Evolutionary conservation across 805 yeast genomes (phyloP), one percentile per base, ranked within the genome.

Genomic region (Pichia deserticola): DNA sequence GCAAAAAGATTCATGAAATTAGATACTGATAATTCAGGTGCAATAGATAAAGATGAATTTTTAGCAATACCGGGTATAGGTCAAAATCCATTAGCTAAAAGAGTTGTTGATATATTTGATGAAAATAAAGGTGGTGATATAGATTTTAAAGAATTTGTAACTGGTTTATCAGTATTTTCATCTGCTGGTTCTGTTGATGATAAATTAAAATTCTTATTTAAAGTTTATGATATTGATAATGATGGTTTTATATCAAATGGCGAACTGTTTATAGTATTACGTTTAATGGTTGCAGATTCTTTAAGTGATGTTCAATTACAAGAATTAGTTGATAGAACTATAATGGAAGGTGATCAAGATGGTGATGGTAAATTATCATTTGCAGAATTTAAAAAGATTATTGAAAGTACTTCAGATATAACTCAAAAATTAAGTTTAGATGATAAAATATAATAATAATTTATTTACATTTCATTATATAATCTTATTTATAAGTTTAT

Each of bases 201-300:
- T 57, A 92, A 89, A 66, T 74, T 92, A 51, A 74, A 74, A 61
- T 93, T 95, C 71, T 93, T 97, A 10, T 93, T 93, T 69, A 86
- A 83, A 60, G 89, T 93, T 20, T 93, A 93, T 63, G 99, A 93
- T 63, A 89, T 93, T 54, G 99, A 93, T 67, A 76, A 89, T 49
- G 99, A 93, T 64, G 99, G 99, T 0, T 89, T 62, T 63, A 88
- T 93, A 36, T 90, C 97, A 3, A 92, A 92, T 63, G 99, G 99
- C 28, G 99, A 93, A 68, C 67, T 93, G 50, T 93, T 84, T 60
- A 75, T 92, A 39, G 98, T 93, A 39, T 73, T 93, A 70, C 87
- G 93, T 67, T 86, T 88, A 79, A 93, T 93, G 99, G 99, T 95
- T 30, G 99, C 98, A 1, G 84, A 81, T 57, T 89, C 93, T 61